phyloP scores from a whole-genome alignment of 805 yeast species.

The Candida tallmaniae region DNA sequence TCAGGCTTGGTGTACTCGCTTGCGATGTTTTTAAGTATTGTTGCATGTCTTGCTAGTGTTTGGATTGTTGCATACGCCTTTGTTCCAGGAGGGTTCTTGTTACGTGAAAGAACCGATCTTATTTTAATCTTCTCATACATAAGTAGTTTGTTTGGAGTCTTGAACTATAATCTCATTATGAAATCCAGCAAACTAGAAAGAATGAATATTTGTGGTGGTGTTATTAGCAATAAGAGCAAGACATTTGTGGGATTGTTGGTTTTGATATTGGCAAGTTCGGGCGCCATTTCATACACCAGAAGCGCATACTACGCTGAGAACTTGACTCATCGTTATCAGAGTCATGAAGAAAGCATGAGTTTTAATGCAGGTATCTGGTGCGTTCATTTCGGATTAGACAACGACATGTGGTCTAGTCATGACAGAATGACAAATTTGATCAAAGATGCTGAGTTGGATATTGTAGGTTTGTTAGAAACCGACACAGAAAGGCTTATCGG shows the following conservation, averaged over 20 bases:
- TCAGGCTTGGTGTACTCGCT: constrained; percentile 52
- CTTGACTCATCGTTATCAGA: constrained; percentile 36
- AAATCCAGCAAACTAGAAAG: constrained; percentile 18
- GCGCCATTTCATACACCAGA: constrained; percentile 54
- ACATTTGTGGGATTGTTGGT: constrained; percentile 23
- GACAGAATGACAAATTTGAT: constrained; percentile 82
- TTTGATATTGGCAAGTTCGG: constrained; percentile 46
- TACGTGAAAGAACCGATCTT: constrained; percentile 85
- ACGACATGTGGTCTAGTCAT: constrained; percentile 97
- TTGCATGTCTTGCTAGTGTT: constrained; percentile 74
- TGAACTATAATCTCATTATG: constrained; percentile 26
- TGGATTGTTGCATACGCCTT: constrained; percentile 99
- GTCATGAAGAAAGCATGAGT: constrained; percentile 46
- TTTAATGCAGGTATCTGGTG: constrained; percentile 98
- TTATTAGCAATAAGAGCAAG: neutral
- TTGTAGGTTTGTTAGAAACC: constrained; percentile 84
- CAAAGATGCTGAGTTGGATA: constrained; percentile 82
- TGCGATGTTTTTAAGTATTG: constrained; percentile 45
- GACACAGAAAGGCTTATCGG: constrained; percentile 92
- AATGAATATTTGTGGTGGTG: constrained; percentile 8
- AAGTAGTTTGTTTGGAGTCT: constrained; percentile 51
- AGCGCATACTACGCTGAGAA: constrained; percentile 12
- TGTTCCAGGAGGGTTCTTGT: constrained; percentile 87
- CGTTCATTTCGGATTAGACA: constrained; percentile 93
- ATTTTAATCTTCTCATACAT: constrained; percentile 56